Conservation (phyloP, 2,329 filamentous ascomycete genomes). For the Dactylellina cionopaga region DNA sequence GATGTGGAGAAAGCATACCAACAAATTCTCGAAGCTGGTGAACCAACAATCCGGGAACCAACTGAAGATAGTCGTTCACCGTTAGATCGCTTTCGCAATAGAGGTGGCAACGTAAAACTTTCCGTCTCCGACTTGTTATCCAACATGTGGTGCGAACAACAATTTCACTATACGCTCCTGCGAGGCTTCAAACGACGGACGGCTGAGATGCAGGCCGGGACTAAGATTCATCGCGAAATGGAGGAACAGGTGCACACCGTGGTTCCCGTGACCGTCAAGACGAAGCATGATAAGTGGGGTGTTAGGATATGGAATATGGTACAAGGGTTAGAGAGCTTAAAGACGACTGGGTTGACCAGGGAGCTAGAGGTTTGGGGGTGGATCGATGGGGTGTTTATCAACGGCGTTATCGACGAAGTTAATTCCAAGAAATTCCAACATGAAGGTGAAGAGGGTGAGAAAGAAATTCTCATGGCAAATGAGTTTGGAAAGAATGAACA, state of each 20-base stretch:
- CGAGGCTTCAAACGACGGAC: constrained; percentile 80
- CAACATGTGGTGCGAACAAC: constrained; percentile 94
- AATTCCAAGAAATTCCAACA: constrained; percentile 72
- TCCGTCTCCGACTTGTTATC: constrained; percentile 89
- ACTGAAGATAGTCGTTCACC: constrained; percentile 40
- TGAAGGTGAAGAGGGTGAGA: constrained; percentile 57
- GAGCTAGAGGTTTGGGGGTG: constrained; percentile 87
- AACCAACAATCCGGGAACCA: constrained; percentile 17
- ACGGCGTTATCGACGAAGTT: constrained; percentile 88
- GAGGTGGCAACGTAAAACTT: constrained; percentile 71
- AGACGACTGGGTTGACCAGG: constrained; percentile 75
- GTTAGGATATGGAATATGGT: constrained; percentile 90
- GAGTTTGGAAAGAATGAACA: too few species aligned
- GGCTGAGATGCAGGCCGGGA: constrained; percentile 83
- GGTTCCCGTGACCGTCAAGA: constrained; percentile 76
- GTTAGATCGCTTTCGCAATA: constrained; percentile 55
- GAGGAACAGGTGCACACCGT: constrained; percentile 86
- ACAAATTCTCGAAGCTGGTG: neutral
- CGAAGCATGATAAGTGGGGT: constrained; percentile 79
- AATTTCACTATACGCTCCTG: constrained; percentile 87
- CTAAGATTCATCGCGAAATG: constrained; percentile 79
- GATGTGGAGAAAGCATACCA: constrained; percentile 9
- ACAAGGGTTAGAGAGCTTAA: constrained; percentile 79
- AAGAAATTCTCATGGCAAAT: too few species aligned
- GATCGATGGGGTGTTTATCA: constrained; percentile 82